phyloP scores from a whole-genome alignment of 177 flowering plant genomes.

The Vitis hybrid region DNA sequence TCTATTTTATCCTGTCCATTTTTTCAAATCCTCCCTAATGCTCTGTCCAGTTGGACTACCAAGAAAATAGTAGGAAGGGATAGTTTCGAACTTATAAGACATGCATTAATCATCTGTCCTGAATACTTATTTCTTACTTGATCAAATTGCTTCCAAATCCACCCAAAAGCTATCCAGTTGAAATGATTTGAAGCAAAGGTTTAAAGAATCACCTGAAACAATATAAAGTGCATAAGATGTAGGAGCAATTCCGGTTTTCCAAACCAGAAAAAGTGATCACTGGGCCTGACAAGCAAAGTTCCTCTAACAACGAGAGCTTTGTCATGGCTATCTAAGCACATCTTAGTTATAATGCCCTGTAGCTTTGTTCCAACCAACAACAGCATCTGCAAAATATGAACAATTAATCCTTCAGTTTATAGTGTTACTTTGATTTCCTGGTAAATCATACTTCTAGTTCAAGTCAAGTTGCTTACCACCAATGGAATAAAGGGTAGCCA shows the following conservation, averaged over 20 bases:
- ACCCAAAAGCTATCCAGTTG: too few relatives aligned
- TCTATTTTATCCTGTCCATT: too few relatives aligned
- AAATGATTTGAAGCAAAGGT: too few relatives aligned
- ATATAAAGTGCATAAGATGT: conserved; percentile 47
- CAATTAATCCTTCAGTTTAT: neutral
- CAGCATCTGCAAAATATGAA: conserved; percentile 33
- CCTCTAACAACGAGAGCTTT: conserved; percentile 43
- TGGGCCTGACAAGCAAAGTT: conserved; percentile 43
- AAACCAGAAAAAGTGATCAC: conserved; percentile 56
- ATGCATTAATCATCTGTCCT: too few relatives aligned
- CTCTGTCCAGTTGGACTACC: too few relatives aligned
- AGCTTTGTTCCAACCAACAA: conserved; percentile 56
- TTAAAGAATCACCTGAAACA: conserved; percentile 39
- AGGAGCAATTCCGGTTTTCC: conserved; percentile 41
- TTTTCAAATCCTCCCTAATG: too few relatives aligned
- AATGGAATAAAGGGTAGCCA: conserved; percentile 63
- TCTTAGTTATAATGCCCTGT: conserved; percentile 48
- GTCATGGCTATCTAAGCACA: conserved; percentile 44
- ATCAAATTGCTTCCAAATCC: too few relatives aligned
- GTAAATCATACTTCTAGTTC: neutral
- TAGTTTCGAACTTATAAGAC: too few relatives aligned
- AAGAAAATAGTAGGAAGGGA: too few relatives aligned
- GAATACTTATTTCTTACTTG: too few relatives aligned
- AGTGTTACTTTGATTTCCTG: neutral
- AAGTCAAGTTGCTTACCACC: conserved; percentile 33